Percentiles rank a stretch among this genome's conserved stretches.
Conservation (phyloP, 352 stramenopile species). For the Phytophthora lateralis region DNA sequence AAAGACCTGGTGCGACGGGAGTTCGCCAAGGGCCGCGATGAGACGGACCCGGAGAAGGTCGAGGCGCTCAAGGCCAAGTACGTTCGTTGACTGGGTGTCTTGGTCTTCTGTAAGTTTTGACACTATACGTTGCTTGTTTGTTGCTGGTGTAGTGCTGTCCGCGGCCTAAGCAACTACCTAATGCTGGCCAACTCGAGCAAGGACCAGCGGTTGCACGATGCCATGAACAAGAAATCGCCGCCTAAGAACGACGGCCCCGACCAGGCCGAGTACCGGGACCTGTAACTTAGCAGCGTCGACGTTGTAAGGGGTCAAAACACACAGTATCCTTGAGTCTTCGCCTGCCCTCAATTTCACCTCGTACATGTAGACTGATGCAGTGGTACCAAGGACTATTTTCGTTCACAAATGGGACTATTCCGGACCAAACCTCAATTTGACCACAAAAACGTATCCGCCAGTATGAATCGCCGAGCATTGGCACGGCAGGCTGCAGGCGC, state of each 20-base stretch:
- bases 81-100: slow-evolving; percentile 13
- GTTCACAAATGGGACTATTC: slow-evolving; percentile 1
- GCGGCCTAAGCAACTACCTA: slow-evolving; percentile 88
- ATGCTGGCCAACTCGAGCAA: slow-evolving; percentile 90
- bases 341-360: no score
- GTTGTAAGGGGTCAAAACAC: slow-evolving; percentile 3
- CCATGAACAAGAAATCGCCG: slow-evolving; percentile 70
- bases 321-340: neutral
- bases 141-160: slow-evolving; percentile 54
- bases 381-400: neutral
- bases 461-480: slow-evolving; percentile 80
- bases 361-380: no score
- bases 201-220: slow-evolving; percentile 83
- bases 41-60: slow-evolving; percentile 85
- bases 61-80: slow-evolving; percentile 87
- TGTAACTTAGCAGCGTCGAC: slow-evolving; percentile 43
- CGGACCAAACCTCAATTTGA: neutral
- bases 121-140: neutral
- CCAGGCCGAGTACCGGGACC: slow-evolving; percentile 81
- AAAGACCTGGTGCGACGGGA: slow-evolving; percentile 72
- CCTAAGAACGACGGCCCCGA: slow-evolving; percentile 42
- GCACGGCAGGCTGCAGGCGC: slow-evolving; percentile 65
- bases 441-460: slow-evolving; percentile 9
- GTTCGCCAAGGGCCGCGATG: slow-evolving; percentile 77
- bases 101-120: neutral